Percentiles rank a stretch among this genome's conserved stretches.
Evolutionary conservation across 345 rosid species (phyloP).

Genomic region (Gossypium sturtianum): DNA sequence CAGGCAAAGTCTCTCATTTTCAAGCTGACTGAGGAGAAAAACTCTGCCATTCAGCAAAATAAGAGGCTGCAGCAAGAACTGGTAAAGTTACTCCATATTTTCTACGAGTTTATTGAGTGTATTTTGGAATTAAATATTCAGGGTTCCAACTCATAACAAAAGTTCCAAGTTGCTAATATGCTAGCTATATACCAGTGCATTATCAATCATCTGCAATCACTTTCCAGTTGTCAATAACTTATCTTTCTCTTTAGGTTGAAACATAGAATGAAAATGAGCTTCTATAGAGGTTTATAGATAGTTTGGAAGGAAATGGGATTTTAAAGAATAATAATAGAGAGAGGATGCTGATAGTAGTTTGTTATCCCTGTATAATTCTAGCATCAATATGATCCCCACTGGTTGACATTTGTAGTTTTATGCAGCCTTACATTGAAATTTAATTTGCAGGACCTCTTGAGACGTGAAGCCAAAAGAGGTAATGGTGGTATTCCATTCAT

Average conservation of each 20-base stretch:
- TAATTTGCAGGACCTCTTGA: slow-evolving; percentile 54
- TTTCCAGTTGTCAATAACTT: neutral
- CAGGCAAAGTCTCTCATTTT: slow-evolving; percentile 50
- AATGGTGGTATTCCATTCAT: slow-evolving; percentile 36
- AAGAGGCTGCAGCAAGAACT: slow-evolving; percentile 58
- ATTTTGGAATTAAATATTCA: too few relatives aligned
- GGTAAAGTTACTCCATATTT: slow-evolving; percentile 30
- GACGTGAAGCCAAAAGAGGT: slow-evolving; percentile 40
- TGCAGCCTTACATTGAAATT: slow-evolving; percentile 1
- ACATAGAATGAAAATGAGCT: neutral
- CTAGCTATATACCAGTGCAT: neutral
- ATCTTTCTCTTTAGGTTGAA: neutral
- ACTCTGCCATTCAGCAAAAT: slow-evolving; percentile 45
- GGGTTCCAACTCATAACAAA: neutral
- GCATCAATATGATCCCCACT: neutral
- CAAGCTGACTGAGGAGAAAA: slow-evolving; percentile 61
- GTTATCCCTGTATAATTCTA: neutral
- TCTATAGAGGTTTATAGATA: neutral
- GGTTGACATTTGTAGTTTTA: neutral
- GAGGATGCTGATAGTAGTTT: neutral
- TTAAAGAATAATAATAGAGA: neutral
- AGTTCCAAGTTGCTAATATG: neutral
- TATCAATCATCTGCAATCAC: neutral
- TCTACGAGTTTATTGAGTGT: too few relatives aligned
- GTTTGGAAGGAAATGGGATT: neutral